Base-by-base conservation (phyloP, 2,329 filamentous ascomycete genomes). In the Beauveria brongniartii region DNA sequence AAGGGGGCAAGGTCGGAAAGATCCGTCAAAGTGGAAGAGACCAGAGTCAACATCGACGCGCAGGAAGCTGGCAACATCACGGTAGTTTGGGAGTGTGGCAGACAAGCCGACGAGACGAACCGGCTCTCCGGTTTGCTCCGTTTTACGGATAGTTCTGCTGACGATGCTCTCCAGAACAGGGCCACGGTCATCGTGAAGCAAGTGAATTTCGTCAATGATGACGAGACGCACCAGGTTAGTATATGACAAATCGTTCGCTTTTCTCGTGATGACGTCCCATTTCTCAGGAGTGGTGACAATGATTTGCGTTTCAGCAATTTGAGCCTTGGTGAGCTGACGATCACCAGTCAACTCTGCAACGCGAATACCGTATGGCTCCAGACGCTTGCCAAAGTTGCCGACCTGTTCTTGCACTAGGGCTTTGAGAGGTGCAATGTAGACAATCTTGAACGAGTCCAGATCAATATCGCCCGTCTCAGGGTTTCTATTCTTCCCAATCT, bases 241-340 rank as follows among this genome's bases (percentile, higher is more conserved):
- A 75, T 99, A 99, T 68, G 92, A 96, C 59, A 94, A 85, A 72
- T 99, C 95, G 1, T 93, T 97, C 7, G 93, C 92, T 75, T 99
- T 99, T 75, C 95, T 86, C 6, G 95, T 99, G 67, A 99, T 97
- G 67, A 99, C 93, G 75, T 99, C 94, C 90, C 92, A 99, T 77
- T 99, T 99, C 75, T 99, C 94, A 22, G 94, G 94, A 0, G 94
- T 99, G 0, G 94, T 99, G 62, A 99, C 92, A 67, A 99, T 99
- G 67, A 99, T 88, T 73, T 99, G 93, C 0, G 94, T 99, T 69
- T 99, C 94, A 1, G 93, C 86, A 65, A 99, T 97, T 79, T 99
- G 94, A 73, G 96, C 92, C 76, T 99, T 99, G 22, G 93, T 99
- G 71, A 99, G 88, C 75, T 97, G 94, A 58, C 94, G 90, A 77